A percentile compares a stretch with the other conserved stretches of the same genome.
Evolutionary conservation across 768 basidiomycete species (phyloP).

Genomic region (Phlegmacium glaucopus): DNA sequence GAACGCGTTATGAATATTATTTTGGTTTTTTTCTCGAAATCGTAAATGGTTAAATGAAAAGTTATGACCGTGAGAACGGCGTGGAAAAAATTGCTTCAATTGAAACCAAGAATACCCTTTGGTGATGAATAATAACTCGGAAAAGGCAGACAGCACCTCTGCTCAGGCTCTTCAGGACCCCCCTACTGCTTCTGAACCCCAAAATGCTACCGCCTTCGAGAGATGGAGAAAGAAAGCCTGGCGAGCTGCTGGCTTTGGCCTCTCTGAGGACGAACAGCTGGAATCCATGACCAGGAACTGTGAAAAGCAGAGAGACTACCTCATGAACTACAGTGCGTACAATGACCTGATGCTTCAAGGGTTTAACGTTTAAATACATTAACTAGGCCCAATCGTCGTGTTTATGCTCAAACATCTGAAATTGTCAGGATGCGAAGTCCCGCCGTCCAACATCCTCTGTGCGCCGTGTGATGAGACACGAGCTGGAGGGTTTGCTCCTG

Average conservation of each 20-base stretch:
- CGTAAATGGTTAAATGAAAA: no score
- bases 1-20: no score
- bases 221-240: conserved; percentile 46
- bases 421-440: conserved; percentile 67
- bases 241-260: conserved; percentile 46
- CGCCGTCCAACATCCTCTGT: conserved; percentile 75
- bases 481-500: conserved; percentile 81
- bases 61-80: conserved; percentile 12
- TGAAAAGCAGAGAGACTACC: conserved; percentile 65
- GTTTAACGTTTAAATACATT: background rate
- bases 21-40: no score
- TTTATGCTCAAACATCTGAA: conserved; percentile 94
- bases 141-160: conserved; percentile 11
- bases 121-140: conserved; percentile 25
- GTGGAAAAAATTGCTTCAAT: conserved; percentile 10
- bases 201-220: conserved; percentile 38
- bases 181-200: conserved; percentile 15
- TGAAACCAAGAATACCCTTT: conserved; percentile 3
- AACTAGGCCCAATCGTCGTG: conserved; percentile 73
- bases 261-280: conserved; percentile 43
- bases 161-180: conserved; percentile 12
- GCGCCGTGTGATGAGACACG: conserved; percentile 70
- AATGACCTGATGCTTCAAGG: conserved; percentile 5
- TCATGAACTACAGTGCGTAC: conserved; percentile 67
- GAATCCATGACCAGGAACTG: conserved; percentile 43